Evolutionary conservation across 805 yeast genomes (phyloP), one percentile per base, ranked within the genome.

Genomic region (Kuraishia piskuri): DNA sequence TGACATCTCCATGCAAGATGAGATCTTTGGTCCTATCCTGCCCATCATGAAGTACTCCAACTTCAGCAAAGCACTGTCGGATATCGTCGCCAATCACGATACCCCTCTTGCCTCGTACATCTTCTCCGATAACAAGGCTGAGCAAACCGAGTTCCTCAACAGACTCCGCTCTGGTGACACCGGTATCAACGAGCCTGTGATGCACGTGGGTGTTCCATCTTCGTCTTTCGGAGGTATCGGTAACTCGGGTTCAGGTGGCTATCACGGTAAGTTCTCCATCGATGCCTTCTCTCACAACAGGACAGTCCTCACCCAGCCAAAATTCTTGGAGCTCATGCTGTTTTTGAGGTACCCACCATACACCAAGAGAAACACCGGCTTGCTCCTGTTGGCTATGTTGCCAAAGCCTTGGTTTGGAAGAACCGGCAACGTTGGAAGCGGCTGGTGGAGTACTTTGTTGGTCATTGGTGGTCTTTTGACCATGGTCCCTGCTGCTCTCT

Each of bases 201-300:
- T 88, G 61, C 96, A 90, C 57, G 89, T 80, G 47, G 91, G 82
- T 0, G 74, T 86, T 52, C 55, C 74, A 6, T 75, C 76, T 50
- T 80, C 88, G 2, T 97, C 97, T 23, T 92, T 91, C 68, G 98
- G 98, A 36, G 98, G 98, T 22, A 71, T 91, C 53, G 97, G 97
- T 14, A 65, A 65, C 17, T 88, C 96, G 0, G 98, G 98, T 1
- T 71, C 73, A 54, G 97, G 97, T 10, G 70, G 77, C 36, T 90
- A 90, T 68, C 97, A 90, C 64, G 96, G 97, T 2, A 69, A 68
- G 56, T 75, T 70, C 64, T 85, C 90, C 8, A 76, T 83, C 57
- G 79, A 82, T 48, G 74, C 86, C n/a, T 91, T 91, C 63, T 78
- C 90, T 1, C 96, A 88, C 66, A 80, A 79, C 63, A 78, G 96